Conservation (phyloP, 352 stramenopile species). For the Phytophthora europaea region DNA sequence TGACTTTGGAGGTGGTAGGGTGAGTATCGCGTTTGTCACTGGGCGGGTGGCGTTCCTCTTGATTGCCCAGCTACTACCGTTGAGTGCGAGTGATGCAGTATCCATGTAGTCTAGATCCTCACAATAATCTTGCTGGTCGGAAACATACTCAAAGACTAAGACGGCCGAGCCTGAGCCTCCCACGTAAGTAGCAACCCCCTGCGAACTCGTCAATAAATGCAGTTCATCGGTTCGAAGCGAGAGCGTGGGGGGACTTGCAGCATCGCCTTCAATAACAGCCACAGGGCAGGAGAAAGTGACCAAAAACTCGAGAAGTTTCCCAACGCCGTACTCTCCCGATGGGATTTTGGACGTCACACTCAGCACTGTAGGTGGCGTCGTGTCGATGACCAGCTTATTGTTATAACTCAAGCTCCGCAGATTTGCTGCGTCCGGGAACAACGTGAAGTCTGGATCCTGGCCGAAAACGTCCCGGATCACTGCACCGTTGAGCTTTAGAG, state of each 20-base stretch:
- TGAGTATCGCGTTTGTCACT: slow-evolving; percentile 49
- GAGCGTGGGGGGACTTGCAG: slow-evolving; percentile 35
- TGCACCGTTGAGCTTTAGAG: slow-evolving; percentile 59
- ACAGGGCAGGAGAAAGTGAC: slow-evolving; percentile 67
- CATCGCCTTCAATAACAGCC: slow-evolving; percentile 34
- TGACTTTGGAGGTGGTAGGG: slow-evolving; percentile 50
- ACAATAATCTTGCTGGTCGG: slow-evolving; percentile 63
- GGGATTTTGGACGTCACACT: slow-evolving; percentile 55
- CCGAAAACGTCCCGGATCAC: slow-evolving; percentile 50
- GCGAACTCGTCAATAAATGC: slow-evolving; percentile 47
- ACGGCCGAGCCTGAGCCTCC: slow-evolving; percentile 55
- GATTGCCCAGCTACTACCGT: slow-evolving; percentile 40
- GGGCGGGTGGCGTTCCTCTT: slow-evolving; percentile 61
- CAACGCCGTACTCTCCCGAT: slow-evolving; percentile 74
- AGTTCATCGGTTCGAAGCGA: slow-evolving; percentile 65
- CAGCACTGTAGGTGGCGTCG: slow-evolving; percentile 44
- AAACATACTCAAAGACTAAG: slow-evolving; percentile 69
- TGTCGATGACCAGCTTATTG: slow-evolving; percentile 69
- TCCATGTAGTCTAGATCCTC: slow-evolving; percentile 74
- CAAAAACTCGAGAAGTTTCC: slow-evolving; percentile 56
- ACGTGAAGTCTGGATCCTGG: slow-evolving; percentile 59
- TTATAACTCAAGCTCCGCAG: slow-evolving; percentile 66
- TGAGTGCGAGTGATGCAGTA: slow-evolving; percentile 50
- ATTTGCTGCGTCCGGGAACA: slow-evolving; percentile 56
- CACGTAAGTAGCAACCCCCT: slow-evolving; percentile 61